These are phyloP conservation scores for Lentinus tigrinus DNA, from an alignment of 768 basidiomycete species.

Conservation along the genomic window DNA sequence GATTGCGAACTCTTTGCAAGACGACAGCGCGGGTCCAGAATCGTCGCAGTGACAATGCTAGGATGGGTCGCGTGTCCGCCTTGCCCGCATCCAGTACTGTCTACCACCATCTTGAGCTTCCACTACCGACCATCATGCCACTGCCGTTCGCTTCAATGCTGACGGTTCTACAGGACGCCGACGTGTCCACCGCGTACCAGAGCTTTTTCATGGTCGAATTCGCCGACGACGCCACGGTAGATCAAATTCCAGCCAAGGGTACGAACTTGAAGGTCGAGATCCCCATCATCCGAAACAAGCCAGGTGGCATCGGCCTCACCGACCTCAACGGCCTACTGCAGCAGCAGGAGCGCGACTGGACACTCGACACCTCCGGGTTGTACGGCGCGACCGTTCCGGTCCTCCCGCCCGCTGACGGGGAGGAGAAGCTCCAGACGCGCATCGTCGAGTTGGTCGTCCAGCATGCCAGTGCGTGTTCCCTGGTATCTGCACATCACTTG, in stretches of 20 bases:
- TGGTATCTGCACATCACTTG: not conserved
- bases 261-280: conserved; percentile 31
- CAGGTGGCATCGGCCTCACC: conserved; percentile 35
- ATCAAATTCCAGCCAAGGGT: conserved; percentile 32
- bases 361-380: not conserved
- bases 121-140: not conserved
- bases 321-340: conserved; percentile 31
- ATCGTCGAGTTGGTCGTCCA: conserved; percentile 17
- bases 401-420: not conserved
- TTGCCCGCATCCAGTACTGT: too few species aligned
- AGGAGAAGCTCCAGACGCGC: not conserved
- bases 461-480: conserved; percentile 11
- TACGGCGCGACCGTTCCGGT: not conserved
- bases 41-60: too few species aligned
- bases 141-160: not conserved
- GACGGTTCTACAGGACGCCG: conserved; percentile 8
- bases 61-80: too few species aligned
- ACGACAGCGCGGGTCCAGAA: too few species aligned
- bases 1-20: too few species aligned
- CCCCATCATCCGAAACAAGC: conserved; percentile 20
- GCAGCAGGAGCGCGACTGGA: conserved; percentile 11
- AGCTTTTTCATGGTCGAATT: conserved; percentile 45
- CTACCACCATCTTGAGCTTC: not conserved
- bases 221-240: conserved; percentile 27
- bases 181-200: conserved; percentile 35